Conservation (phyloP, 2,329 filamentous ascomycete species). For the Apiospora malaysiana region DNA sequence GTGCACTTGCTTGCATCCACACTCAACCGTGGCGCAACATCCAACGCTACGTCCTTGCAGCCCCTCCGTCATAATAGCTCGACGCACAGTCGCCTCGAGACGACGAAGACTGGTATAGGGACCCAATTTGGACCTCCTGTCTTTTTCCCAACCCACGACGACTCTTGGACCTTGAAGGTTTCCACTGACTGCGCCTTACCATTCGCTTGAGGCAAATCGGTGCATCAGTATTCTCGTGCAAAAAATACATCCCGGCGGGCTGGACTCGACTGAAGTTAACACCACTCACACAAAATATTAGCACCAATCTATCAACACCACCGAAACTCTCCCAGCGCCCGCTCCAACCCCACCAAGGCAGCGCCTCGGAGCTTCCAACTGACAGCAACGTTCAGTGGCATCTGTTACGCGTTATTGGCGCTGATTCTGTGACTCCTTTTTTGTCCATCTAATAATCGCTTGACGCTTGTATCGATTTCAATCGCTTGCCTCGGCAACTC, state of each 20-base stretch:
- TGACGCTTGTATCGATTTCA: conserved; percentile 24
- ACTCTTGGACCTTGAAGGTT: conserved; percentile 47
- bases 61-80: conserved; percentile 19
- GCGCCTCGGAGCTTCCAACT: conserved; percentile 15
- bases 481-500: conserved; percentile 33
- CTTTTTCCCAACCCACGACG: conserved; percentile 38
- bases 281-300: conserved; percentile 15
- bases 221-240: conserved; percentile 37
- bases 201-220: conserved; percentile 55
- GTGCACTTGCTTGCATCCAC: conserved; percentile 26
- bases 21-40: background rate
- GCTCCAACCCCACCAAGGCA: conserved; percentile 18
- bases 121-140: conserved; percentile 33
- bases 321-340: conserved; percentile 12
- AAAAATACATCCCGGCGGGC: conserved; percentile 42
- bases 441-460: conserved; percentile 21
- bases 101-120: conserved; percentile 30
- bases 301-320: conserved; percentile 16
- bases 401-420: conserved; percentile 17
- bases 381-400: conserved; percentile 18
- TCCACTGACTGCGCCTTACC: conserved; percentile 39
- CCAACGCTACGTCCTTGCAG: background rate
- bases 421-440: conserved; percentile 21
- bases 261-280: conserved; percentile 50
- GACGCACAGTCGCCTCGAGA: conserved; percentile 17